phyloP scores from a whole-genome alignment of 345 rosid genomes.

The Melaleuca alternifolia region DNA sequence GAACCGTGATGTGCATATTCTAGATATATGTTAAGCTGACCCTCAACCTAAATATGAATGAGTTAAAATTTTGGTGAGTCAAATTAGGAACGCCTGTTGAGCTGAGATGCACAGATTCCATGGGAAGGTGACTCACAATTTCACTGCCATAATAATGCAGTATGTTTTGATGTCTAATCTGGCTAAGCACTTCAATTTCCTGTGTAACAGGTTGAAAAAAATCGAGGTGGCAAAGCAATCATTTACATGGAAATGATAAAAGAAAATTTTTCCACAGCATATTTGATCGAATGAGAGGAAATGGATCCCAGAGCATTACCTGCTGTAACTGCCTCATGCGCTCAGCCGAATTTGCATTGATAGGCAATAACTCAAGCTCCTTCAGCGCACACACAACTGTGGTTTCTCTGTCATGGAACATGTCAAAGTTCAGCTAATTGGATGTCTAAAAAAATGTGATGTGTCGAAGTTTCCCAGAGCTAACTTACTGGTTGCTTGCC shows the following conservation, averaged over 20 bases:
- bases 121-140: not conserved
- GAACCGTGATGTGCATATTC: slow-evolving; percentile 7
- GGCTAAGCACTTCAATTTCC: slow-evolving; percentile 11
- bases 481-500: slow-evolving; percentile 53
- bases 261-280: not conserved
- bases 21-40: slow-evolving; percentile 1
- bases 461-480: not conserved
- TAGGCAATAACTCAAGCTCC: not conserved
- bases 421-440: not conserved
- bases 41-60: not conserved
- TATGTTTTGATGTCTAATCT: slow-evolving; percentile 9
- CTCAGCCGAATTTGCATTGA: slow-evolving; percentile 2
- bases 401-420: not conserved
- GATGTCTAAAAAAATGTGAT: not conserved
- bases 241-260: not conserved
- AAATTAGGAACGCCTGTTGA: not conserved
- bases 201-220: not conserved
- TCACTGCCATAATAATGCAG: slow-evolving; percentile 8
- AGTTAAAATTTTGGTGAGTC: not conserved
- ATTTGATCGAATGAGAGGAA: not conserved
- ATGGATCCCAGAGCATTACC: not conserved
- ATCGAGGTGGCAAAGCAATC: not conserved
- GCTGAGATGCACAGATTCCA: not conserved
- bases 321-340: slow-evolving; percentile 3
- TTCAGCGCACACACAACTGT: not conserved